phyloP scores from a whole-genome alignment of 2,329 filamentous ascomycete genomes.

The Penicillium sp. region DNA sequence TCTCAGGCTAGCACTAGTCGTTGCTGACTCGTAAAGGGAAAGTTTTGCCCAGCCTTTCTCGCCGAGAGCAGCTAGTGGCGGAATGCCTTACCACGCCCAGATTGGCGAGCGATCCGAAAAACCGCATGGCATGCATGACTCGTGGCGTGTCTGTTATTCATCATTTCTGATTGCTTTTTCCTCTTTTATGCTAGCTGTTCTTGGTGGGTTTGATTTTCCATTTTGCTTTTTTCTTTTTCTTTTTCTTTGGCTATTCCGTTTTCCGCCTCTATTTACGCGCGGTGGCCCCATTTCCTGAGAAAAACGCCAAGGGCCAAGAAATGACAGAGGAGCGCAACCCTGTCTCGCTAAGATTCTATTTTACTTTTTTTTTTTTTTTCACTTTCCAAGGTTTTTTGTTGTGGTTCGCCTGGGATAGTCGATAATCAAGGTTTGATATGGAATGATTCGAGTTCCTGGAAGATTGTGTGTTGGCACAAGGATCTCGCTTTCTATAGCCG shows the following conservation, averaged over 20 bases:
- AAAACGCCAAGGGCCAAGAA: conserved; percentile 1
- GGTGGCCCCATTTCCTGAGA: conserved; percentile 4
- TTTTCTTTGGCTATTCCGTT: background rate
- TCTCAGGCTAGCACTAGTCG: background rate
- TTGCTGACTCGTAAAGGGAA: background rate
- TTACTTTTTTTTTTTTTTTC: too few relatives aligned
- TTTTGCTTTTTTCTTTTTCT: conserved; percentile 2
- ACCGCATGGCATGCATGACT: conserved; percentile 24
- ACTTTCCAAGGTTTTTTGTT: too few relatives aligned
- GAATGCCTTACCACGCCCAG: conserved; percentile 1
- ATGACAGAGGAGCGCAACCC: conserved; percentile 1
- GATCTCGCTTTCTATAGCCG: conserved; percentile 5
- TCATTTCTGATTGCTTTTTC: background rate
- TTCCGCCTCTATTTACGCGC: background rate
- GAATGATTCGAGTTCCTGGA: too few relatives aligned
- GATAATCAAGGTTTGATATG: background rate
- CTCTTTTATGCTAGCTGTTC: background rate
- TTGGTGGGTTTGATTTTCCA: background rate
- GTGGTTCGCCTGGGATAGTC: background rate
- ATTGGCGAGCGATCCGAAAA: background rate
- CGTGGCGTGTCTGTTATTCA: conserved; percentile 10
- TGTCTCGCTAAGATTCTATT: conserved; percentile 2
- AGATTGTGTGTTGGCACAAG: background rate
- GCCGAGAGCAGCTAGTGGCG: background rate
- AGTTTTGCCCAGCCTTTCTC: background rate